phyloP scores from a whole-genome alignment of 306 rosid genomes.

The Lotus japonicus region DNA sequence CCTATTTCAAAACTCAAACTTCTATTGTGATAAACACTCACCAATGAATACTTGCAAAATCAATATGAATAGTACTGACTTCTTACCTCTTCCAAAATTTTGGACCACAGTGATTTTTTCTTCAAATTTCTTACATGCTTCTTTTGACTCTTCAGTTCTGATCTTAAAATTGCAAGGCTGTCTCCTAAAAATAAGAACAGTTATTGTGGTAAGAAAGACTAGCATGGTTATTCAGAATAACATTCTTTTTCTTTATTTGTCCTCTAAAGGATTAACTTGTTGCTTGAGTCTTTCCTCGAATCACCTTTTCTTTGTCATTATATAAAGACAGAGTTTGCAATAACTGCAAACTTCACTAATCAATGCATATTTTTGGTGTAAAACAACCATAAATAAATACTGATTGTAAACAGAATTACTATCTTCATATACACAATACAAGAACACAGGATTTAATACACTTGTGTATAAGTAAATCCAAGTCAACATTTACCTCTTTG shows the following conservation, averaged over 20 bases:
- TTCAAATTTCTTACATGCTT: constrained; percentile 88
- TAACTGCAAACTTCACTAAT: constrained; percentile 6
- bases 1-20: background rate
- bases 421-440: background rate
- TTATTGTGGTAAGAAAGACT: constrained; percentile 3
- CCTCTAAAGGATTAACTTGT: background rate
- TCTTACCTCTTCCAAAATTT: constrained; percentile 93
- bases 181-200: constrained; percentile 43
- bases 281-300: background rate
- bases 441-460: background rate
- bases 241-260: background rate
- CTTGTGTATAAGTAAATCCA: constrained; percentile 4
- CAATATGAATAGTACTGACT: constrained; percentile 17
- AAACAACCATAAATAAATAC: background rate
- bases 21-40: background rate
- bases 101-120: constrained; percentile 96
- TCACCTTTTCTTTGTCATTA: background rate
- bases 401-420: constrained; percentile 5
- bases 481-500: constrained; percentile 62
- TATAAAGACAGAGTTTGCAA: background rate
- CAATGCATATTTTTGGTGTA: background rate
- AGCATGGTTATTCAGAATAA: background rate
- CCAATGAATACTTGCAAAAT: constrained; percentile 2
- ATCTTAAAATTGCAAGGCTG: constrained; percentile 83
- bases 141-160: constrained; percentile 90